Base-by-base conservation (phyloP, 2,329 filamentous ascomycete species). In the Pseudogymnoascus sp. region DNA sequence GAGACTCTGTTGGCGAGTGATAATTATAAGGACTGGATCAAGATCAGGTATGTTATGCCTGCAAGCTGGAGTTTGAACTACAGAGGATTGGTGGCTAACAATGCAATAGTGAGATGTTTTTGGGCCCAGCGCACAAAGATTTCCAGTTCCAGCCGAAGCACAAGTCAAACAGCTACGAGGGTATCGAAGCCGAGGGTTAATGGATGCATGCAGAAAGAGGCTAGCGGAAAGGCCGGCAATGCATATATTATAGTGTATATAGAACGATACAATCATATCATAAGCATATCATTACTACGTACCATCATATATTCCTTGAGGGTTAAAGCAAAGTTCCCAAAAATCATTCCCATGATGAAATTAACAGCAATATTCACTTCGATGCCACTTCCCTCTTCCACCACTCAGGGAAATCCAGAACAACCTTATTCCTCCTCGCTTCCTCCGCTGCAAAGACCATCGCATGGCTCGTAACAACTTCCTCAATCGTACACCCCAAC, bases 141-240 rank as follows among this genome's bases (percentile, higher is more conserved):
- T 99, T 98, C 82, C 88, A 89, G 68, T 99, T 98, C 78, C 87
- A 93, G 78, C 95, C 95, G 2, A 99, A 99, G 81, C 95, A 99
- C 80, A 98, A 96, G 81, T 95, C 91, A 56, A 96, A 96, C 73
- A 85, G 88, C 61, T 96, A 96, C 73, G 89, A 93, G 70, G 26
- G 59, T 40, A 86, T 89, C 59, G 91, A 92, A 75, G 89, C 87
- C 1, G 87, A 91, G 72, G 88, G 89, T 59, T 89, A 61, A 69
- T 33, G 16, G 50, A 19, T 28, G 14, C 6, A 2, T n/a, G 7
- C 14, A 28, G 6, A 11, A 8, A 53, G 8, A 53, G 14, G 2
- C 5, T 19, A 33, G 50, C 11, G 5, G 28, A 22, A 14, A 11
- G 8, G 5, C 28, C 1, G 22, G 8, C 16, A 33, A 35, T 33